Percentiles rank a stretch among this genome's conserved stretches.
These are phyloP conservation scores for Scutellaria baicalensis DNA, from an alignment of 257 asterid genomes.

Conservation along the genomic window DNA sequence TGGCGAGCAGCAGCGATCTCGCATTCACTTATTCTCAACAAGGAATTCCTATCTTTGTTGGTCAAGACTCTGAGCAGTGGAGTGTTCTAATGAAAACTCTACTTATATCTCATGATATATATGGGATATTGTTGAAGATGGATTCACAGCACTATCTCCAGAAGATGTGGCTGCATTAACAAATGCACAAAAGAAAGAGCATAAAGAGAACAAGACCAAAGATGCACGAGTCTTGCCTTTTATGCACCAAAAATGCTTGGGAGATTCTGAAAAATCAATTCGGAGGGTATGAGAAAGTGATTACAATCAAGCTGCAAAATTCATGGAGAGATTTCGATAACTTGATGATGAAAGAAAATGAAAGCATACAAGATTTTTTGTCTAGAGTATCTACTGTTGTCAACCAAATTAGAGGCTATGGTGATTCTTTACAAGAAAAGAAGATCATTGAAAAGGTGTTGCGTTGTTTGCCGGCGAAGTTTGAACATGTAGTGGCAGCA, in stretches of 20 bases:
- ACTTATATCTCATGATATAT: no score
- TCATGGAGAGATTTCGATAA: no score
- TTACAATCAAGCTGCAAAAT: neutral
- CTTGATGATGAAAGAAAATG: neutral
- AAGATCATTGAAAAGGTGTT: no score
- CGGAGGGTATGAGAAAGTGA: neutral
- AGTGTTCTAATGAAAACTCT: no score
- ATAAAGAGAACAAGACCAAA: neutral
- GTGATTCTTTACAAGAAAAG: neutral
- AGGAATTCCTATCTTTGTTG: neutral
- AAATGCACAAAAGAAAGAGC: neutral
- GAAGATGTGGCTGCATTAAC: neutral
- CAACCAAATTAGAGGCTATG: neutral
- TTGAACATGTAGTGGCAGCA: neutral
- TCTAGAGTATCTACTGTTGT: neutral
- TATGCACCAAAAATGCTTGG: slow-evolving; percentile 9
- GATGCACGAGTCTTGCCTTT: slow-evolving; percentile 13
- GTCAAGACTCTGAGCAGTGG: slow-evolving; percentile 1
- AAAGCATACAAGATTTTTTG: neutral
- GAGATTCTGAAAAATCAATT: neutral
- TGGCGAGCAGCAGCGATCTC: neutral
- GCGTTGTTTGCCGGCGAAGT: neutral
- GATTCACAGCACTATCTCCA: neutral
- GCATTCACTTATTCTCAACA: slow-evolving; percentile 3
- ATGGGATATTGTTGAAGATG: no score